These are phyloP conservation scores for Xerocomus nothofagi DNA, from an alignment of 1,284 basidiomycete species.

Conservation along the genomic window DNA sequence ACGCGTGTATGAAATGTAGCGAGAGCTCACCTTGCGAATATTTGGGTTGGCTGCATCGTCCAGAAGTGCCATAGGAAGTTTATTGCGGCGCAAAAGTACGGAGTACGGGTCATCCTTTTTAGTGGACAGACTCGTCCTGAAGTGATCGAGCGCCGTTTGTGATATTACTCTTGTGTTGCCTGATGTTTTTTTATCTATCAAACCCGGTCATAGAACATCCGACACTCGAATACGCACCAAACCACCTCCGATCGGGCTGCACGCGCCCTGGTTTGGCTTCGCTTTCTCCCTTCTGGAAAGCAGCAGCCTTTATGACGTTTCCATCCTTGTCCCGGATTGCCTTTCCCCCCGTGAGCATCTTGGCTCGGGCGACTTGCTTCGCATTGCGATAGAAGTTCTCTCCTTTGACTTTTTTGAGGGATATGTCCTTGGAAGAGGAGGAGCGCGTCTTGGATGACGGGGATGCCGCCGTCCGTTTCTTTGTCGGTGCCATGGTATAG, in stretches of 20 bases:
- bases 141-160: slow-evolving; percentile 93
- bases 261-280: slow-evolving; percentile 87
- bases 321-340: slow-evolving; percentile 86
- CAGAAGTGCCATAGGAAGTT: slow-evolving; percentile 91
- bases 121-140: slow-evolving; percentile 79
- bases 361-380: slow-evolving; percentile 78
- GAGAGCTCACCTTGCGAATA: slow-evolving; percentile 62
- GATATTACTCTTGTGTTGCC: slow-evolving; percentile 98
- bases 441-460: slow-evolving; percentile 55
- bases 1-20: neutral
- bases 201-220: slow-evolving; percentile 4
- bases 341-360: slow-evolving; percentile 91
- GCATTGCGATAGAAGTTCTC: slow-evolving; percentile 95
- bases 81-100: slow-evolving; percentile 87
- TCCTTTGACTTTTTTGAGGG: slow-evolving; percentile 78
- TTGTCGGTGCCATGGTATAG: slow-evolving; percentile 56
- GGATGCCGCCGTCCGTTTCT: slow-evolving; percentile 38
- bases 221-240: slow-evolving; percentile 60
- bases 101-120: slow-evolving; percentile 94
- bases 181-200: slow-evolving; percentile 33
- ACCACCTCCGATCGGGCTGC: slow-evolving; percentile 93
- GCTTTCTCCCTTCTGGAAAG: slow-evolving; percentile 89
- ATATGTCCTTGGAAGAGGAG: slow-evolving; percentile 50
- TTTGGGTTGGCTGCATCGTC: slow-evolving; percentile 84
- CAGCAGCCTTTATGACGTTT: slow-evolving; percentile 88